Conservation (phyloP, 805 yeast species). For the Ogataea kodamae region DNA sequence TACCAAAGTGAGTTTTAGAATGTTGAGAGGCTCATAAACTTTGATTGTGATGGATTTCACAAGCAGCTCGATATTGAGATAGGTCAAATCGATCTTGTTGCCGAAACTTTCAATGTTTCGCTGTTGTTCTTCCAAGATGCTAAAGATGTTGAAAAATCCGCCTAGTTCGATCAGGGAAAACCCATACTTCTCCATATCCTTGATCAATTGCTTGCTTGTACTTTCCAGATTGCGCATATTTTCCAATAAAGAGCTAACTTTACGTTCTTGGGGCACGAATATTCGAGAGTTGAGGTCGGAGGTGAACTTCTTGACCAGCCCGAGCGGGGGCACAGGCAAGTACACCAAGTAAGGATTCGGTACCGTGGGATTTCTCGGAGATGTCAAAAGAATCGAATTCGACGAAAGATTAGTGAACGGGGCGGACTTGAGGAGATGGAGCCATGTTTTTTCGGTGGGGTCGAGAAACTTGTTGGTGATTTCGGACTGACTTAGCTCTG, state of each 20-base stretch:
- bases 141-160: constrained; percentile 53
- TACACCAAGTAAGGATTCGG: constrained; percentile 52
- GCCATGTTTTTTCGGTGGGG: constrained; percentile 49
- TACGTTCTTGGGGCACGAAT: constrained; percentile 28
- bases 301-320: constrained; percentile 26
- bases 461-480: constrained; percentile 47
- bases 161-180: constrained; percentile 48
- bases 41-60: constrained; percentile 36
- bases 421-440: constrained; percentile 36
- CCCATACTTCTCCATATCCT: constrained; percentile 39
- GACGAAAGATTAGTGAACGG: constrained; percentile 44
- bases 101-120: constrained; percentile 47
- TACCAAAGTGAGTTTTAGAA: constrained; percentile 42
- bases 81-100: constrained; percentile 47
- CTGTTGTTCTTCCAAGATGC: constrained; percentile 40
- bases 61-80: constrained; percentile 46
- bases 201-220: constrained; percentile 36
- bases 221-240: constrained; percentile 33
- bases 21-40: constrained; percentile 51
- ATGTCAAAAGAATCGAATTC: constrained; percentile 44
- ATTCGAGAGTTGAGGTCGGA: constrained; percentile 25
- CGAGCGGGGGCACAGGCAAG: constrained; percentile 40
- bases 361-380: constrained; percentile 48
- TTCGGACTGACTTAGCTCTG: constrained; percentile 35
- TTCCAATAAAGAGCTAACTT: constrained; percentile 16